Percentiles rank a stretch among this genome's conserved stretches.
Conservation (phyloP, 345 rosid species). For the Eutrema yunnanense region DNA sequence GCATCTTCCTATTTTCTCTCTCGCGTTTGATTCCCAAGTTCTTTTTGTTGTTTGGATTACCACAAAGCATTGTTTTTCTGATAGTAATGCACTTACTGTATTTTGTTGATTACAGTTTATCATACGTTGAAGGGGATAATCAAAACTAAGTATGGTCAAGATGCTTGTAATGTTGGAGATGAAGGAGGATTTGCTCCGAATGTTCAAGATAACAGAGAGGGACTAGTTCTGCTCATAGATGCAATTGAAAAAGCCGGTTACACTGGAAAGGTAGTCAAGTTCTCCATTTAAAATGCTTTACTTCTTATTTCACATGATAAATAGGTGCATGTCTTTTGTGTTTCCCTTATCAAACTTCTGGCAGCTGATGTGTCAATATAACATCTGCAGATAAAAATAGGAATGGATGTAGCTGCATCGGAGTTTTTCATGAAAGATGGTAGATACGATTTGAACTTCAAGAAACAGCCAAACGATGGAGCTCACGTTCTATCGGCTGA, state of each 20-base stretch:
- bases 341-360: neutral
- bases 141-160: slow-evolving; percentile 89
- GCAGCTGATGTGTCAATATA: neutral
- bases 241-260: slow-evolving; percentile 98
- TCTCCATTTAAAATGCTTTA: neutral
- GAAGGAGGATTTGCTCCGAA: slow-evolving; percentile 99
- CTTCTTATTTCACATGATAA: neutral
- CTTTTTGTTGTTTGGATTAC: neutral
- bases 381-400: slow-evolving; percentile 76
- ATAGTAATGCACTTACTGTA: neutral
- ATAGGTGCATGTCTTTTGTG: neutral
- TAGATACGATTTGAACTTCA: slow-evolving; percentile 84
- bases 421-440: slow-evolving; percentile 86
- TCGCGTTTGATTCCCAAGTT: neutral
- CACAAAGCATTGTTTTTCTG: neutral
- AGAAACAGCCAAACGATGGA: slow-evolving; percentile 94
- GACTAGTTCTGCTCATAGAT: slow-evolving; percentile 83
- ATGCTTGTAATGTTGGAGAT: slow-evolving; percentile 99
- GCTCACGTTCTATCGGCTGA: slow-evolving; percentile 71
- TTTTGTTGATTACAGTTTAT: slow-evolving; percentile 52
- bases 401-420: slow-evolving; percentile 99
- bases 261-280: slow-evolving; percentile 63
- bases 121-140: slow-evolving; percentile 83
- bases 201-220: slow-evolving; percentile 98
- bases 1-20: neutral